These are phyloP conservation scores for Talaromyces wortmannii DNA, from an alignment of 495 filamentous ascomycete genomes.

Conservation along the genomic window DNA sequence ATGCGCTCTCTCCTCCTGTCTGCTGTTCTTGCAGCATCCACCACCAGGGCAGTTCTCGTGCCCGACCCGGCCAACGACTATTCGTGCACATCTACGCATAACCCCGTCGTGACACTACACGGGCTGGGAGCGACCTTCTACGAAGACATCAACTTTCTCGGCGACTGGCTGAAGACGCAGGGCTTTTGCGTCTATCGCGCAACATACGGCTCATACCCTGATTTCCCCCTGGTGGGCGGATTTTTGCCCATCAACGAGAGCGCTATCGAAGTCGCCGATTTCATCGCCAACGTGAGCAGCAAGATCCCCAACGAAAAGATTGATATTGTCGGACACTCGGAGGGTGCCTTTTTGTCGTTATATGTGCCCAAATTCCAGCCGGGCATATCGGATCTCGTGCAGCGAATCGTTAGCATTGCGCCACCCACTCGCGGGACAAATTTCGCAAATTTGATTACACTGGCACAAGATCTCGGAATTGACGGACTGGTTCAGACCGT, in stretches of 20 bases:
- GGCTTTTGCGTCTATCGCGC: conserved; percentile 46
- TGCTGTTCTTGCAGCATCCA: not conserved
- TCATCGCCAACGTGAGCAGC: conserved; percentile 38
- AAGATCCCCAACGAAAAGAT: conserved; percentile 28
- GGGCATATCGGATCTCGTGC: conserved; percentile 32
- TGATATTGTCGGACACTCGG: conserved; percentile 48
- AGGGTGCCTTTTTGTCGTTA: conserved; percentile 44
- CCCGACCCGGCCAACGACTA: conserved; percentile 31
- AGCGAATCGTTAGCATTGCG: conserved; percentile 40
- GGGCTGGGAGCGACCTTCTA: conserved; percentile 44
- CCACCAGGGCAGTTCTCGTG: conserved; percentile 7
- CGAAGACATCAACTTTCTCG: conserved; percentile 45
- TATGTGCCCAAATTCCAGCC: conserved; percentile 46
- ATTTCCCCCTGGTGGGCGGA: conserved; percentile 41
- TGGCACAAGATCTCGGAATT: conserved; percentile 27
- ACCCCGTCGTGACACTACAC: conserved; percentile 44
- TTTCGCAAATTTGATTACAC: conserved; percentile 38
- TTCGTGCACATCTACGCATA: conserved; percentile 26
- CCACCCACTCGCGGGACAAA: conserved; percentile 44
- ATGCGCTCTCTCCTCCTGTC: not conserved
- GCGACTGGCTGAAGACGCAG: conserved; percentile 39
- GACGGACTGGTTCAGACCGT: conserved; percentile 26
- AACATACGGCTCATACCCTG: conserved; percentile 44
- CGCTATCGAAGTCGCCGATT: conserved; percentile 40
- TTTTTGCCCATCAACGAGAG: conserved; percentile 36